Percentiles rank a stretch among this genome's conserved stretches.
These are phyloP conservation scores for Wickerhamomyces bovis DNA, from an alignment of 805 yeast genomes.

Conservation along the genomic window DNA sequence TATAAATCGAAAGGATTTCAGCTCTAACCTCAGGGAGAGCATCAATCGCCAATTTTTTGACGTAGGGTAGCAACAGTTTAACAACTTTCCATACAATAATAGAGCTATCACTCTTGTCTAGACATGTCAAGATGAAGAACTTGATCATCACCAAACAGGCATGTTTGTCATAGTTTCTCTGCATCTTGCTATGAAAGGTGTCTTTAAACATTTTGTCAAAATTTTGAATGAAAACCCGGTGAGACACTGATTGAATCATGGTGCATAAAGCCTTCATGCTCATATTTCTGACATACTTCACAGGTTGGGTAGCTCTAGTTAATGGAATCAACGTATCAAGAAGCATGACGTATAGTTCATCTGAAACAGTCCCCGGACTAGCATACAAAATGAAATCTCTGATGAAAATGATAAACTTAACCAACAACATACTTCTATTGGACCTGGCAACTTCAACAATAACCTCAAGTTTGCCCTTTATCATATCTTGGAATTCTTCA, in stretches of 20 bases:
- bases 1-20: conserved; percentile 17
- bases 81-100: conserved; percentile 5
- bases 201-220: conserved; percentile 15
- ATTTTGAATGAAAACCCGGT: conserved; percentile 11
- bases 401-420: conserved; percentile 15
- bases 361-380: conserved; percentile 6
- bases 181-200: conserved; percentile 11
- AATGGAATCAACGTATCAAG: conserved; percentile 19
- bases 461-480: conserved; percentile 11
- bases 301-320: conserved; percentile 16
- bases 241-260: conserved; percentile 19
- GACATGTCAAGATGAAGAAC: conserved; percentile 14
- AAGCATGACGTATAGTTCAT: conserved; percentile 12
- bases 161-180: conserved; percentile 18
- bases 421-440: conserved; percentile 12
- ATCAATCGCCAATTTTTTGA: conserved; percentile 12
- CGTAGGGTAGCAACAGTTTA: conserved; percentile 4
- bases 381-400: conserved; percentile 21
- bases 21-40: conserved; percentile 16
- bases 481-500: conserved; percentile 9
- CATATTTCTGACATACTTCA: conserved; percentile 9
- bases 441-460: conserved; percentile 15
- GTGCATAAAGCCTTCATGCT: conserved; percentile 20
- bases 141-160: conserved; percentile 21
- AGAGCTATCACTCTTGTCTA: neutral